Conservation (phyloP, 2,329 filamentous ascomycete species). For the Colletotrichum phormii region DNA sequence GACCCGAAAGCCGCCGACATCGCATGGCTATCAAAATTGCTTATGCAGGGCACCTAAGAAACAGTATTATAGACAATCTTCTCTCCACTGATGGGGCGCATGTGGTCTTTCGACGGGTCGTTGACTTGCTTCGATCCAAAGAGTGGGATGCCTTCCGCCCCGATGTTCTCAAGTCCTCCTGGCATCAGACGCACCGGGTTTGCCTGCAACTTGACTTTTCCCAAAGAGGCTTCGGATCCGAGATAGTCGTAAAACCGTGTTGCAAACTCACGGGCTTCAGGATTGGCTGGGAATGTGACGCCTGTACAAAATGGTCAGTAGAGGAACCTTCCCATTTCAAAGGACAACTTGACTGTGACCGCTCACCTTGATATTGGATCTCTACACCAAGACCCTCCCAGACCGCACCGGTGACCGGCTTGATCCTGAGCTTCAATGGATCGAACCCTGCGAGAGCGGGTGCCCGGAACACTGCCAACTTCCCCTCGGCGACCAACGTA, state of each 20-base stretch:
- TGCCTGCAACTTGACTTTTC: constrained; percentile 24
- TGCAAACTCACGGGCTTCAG: constrained; percentile 45
- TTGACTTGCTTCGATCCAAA: constrained; percentile 41
- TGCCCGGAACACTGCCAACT: constrained; percentile 41
- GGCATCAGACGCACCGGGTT: constrained; percentile 48
- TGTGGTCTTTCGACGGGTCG: constrained; percentile 45
- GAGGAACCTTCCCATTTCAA: too few species aligned
- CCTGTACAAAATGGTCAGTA: too few species aligned
- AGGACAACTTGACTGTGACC: too few species aligned
- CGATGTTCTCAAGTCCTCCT: constrained; percentile 43
- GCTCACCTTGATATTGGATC: constrained; percentile 49
- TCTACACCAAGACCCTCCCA: constrained; percentile 56
- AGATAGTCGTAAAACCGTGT: constrained; percentile 51
- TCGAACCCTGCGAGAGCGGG: constrained; percentile 42
- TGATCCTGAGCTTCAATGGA: constrained; percentile 38
- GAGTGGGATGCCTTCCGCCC: constrained; percentile 43
- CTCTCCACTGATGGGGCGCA: constrained; percentile 54
- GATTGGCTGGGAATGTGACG: constrained; percentile 34
- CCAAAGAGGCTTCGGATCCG: constrained; percentile 32
- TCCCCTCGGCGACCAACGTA: constrained; percentile 43
- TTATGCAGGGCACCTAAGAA: too few species aligned
- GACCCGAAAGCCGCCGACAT: too few species aligned
- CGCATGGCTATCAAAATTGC: too few species aligned
- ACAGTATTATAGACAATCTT: constrained; percentile 49
- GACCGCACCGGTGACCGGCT: constrained; percentile 54